Evolutionary conservation across 768 basidiomycete genomes (phyloP).

Genomic region (Pseudohyphozyma bogoriensis): DNA sequence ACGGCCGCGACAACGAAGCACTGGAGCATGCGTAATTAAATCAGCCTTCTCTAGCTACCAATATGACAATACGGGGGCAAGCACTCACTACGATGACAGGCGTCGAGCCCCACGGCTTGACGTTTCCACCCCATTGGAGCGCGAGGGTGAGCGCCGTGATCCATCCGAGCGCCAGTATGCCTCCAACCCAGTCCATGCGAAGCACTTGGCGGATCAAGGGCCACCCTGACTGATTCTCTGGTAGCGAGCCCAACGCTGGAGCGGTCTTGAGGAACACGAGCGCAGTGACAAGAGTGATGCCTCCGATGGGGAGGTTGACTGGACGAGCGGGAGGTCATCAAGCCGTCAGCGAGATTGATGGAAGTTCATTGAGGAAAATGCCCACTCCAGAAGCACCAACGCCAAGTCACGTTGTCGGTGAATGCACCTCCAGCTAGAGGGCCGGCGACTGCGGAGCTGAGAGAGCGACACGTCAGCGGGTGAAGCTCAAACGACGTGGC

Average conservation of each 20-base stretch:
- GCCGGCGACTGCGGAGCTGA: background rate
- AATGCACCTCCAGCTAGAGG: constrained; percentile 30
- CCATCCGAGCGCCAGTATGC: constrained; percentile 39
- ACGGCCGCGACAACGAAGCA: constrained; percentile 36
- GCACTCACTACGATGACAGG: constrained; percentile 44
- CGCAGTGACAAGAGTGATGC: constrained; percentile 37
- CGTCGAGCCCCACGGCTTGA: constrained; percentile 45
- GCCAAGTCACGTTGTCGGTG: constrained; percentile 39
- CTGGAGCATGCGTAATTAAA: too few species aligned
- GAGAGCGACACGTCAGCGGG: background rate
- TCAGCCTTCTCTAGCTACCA: too few species aligned
- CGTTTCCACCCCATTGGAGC: constrained; percentile 47
- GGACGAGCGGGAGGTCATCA: too few species aligned
- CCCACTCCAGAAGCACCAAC: constrained; percentile 12
- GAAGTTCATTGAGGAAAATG: constrained; percentile 22
- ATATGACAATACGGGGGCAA: too few species aligned
- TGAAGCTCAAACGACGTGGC: background rate
- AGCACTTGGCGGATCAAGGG: background rate
- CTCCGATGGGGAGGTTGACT: too few species aligned
- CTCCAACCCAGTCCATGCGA: constrained; percentile 42
- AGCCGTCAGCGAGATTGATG: constrained; percentile 38
- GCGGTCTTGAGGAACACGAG: constrained; percentile 30
- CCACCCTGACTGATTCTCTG: constrained; percentile 14
- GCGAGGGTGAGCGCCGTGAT: constrained; percentile 43
- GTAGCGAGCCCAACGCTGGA: constrained; percentile 28